Evolutionary conservation across 164 flowering plant species (phyloP).

Genomic region (Magnolia officinalis): DNA sequence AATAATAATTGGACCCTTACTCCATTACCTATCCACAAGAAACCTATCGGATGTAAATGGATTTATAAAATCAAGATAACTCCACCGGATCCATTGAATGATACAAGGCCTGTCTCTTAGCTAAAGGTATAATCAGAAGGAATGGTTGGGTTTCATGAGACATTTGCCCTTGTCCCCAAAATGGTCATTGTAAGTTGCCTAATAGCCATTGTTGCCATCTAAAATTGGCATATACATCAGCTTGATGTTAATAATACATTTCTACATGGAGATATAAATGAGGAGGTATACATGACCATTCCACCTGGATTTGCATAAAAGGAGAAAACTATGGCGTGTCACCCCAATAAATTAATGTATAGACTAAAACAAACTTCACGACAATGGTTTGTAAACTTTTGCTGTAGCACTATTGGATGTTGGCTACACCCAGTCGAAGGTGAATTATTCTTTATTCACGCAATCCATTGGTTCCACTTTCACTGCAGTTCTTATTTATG

Average conservation of each 20-base stretch:
- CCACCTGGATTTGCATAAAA: background rate
- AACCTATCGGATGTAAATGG: no score
- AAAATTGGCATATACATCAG: no score
- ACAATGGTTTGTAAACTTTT: background rate
- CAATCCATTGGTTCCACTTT: background rate
- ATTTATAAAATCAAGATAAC: background rate
- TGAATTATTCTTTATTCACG: background rate
- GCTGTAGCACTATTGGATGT: background rate
- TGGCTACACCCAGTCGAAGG: background rate
- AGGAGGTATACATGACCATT: background rate
- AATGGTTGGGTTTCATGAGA: no score
- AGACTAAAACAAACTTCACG: background rate
- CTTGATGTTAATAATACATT: background rate
- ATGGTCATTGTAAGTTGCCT: no score
- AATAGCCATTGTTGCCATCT: no score
- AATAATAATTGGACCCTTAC: no score
- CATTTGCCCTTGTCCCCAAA: no score
- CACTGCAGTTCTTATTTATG: background rate
- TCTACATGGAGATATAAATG: conserved; percentile 1
- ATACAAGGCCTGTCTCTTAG: background rate
- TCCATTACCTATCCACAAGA: no score
- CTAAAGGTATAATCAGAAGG: no score
- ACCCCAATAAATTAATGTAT: background rate
- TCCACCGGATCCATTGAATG: background rate
- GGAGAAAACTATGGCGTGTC: background rate